A percentile compares a stretch with the other conserved stretches of the same genome.
Evolutionary conservation across 2,329 filamentous ascomycete species (phyloP).

Genomic region (Trichoderma afroharzianum): DNA sequence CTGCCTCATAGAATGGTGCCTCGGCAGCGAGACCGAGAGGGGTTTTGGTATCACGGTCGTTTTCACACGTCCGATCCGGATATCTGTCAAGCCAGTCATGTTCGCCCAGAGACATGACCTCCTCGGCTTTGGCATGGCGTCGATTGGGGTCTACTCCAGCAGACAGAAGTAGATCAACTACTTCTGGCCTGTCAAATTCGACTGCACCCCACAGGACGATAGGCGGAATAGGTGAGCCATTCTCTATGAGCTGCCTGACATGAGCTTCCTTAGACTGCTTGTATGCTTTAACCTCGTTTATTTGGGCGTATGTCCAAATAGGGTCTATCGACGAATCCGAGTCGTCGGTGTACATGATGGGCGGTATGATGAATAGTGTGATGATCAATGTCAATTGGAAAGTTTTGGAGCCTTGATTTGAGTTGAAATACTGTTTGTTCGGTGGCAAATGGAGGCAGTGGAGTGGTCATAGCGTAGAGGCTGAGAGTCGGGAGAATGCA

Average conservation of each 20-base stretch:
- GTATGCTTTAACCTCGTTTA: neutral
- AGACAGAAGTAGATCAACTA: neutral
- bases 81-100: neutral
- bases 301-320: neutral
- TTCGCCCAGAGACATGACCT: neutral
- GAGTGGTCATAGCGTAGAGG: neutral
- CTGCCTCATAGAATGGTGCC: neutral
- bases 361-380: too few species aligned
- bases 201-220: neutral
- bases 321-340: neutral
- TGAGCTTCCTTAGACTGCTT: neutral
- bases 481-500: neutral
- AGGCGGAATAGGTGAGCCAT: neutral
- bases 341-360: neutral
- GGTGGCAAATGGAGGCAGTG: neutral
- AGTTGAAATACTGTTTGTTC: neutral
- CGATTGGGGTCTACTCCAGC: neutral
- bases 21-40: neutral
- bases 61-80: neutral
- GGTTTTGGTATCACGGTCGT: neutral
- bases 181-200: neutral
- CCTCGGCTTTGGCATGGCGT: neutral
- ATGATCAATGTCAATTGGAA: neutral
- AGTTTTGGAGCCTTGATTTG: neutral
- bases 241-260: neutral